These are phyloP conservation scores for Paracamarosporium sp. DNA, from an alignment of 2,329 filamentous ascomycete genomes.

Conservation along the genomic window DNA sequence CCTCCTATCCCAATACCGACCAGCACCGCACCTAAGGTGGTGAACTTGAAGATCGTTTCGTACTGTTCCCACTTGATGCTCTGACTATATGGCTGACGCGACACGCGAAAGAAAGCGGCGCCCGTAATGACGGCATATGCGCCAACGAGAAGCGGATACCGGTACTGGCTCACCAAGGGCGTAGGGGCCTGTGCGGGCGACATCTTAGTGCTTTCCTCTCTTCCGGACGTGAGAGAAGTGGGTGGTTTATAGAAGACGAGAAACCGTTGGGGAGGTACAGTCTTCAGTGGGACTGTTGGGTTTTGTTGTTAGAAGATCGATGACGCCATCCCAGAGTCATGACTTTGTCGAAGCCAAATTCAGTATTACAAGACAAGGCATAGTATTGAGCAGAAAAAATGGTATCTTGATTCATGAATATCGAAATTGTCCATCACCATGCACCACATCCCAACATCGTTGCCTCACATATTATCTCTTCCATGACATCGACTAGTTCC, in stretches of 20 bases:
- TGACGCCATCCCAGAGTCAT: neutral
- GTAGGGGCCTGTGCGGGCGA: too few species aligned
- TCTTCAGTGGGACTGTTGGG: too few species aligned
- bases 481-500: neutral
- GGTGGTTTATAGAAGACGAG: neutral
- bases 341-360: neutral
- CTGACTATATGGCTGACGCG: slow-evolving; percentile 40
- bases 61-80: slow-evolving; percentile 45
- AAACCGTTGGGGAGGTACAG: neutral
- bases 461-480: too few species aligned
- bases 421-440: neutral
- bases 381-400: neutral
- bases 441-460: too few species aligned
- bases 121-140: slow-evolving; percentile 37
- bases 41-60: slow-evolving; percentile 47
- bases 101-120: slow-evolving; percentile 41
- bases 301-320: neutral
- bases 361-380: neutral
- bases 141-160: slow-evolving; percentile 38
- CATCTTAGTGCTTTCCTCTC: neutral
- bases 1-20: slow-evolving; percentile 28
- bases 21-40: slow-evolving; percentile 34
- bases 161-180: slow-evolving; percentile 22
- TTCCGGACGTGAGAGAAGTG: too few species aligned
- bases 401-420: neutral